phyloP scores from a whole-genome alignment of 352 stramenopile genomes.

The Pythium grandisporangium region DNA sequence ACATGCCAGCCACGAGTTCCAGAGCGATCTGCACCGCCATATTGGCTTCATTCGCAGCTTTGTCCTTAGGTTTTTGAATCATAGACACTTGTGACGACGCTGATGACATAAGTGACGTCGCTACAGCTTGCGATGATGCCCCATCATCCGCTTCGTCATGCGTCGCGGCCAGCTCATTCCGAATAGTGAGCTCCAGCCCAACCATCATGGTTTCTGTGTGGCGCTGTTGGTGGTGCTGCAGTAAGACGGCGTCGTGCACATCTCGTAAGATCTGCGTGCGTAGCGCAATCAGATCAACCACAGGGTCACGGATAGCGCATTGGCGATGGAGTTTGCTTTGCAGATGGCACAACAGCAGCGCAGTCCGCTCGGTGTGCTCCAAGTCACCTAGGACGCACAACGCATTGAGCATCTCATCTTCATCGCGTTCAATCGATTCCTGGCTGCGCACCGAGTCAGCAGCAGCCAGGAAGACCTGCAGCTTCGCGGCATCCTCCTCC shows the following conservation, averaged over 20 bases:
- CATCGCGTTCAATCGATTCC: conserved; percentile 2
- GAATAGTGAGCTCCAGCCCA: too few species aligned
- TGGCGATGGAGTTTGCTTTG: conserved; percentile 24
- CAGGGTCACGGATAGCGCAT: conserved; percentile 40
- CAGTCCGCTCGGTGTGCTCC: conserved; percentile 24
- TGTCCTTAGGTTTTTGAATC: conserved; percentile 21
- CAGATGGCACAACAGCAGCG: conserved; percentile 38
- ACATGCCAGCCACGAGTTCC: conserved; percentile 20
- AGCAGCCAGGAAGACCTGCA: background rate
- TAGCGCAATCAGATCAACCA: conserved; percentile 44
- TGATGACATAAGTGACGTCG: background rate
- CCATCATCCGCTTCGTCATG: too few species aligned
- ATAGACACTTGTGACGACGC: too few species aligned
- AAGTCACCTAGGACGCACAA: conserved; percentile 44
- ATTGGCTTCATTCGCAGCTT: conserved; percentile 20
- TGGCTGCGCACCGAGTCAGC: conserved; percentile 4
- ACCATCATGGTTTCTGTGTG: conserved; percentile 7
- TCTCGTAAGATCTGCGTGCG: conserved; percentile 43
- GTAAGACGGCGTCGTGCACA: conserved; percentile 37
- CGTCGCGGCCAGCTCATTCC: too few species aligned
- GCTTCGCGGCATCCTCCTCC: conserved; percentile 9
- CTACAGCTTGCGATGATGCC: too few species aligned
- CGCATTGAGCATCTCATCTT: conserved; percentile 35
- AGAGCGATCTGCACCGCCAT: conserved; percentile 34
- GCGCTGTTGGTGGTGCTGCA: conserved; percentile 34